Percentiles rank a stretch among this genome's conserved stretches.
Evolutionary conservation across 257 asterid genomes (phyloP).

Genomic region (Solanum verrucosum): DNA sequence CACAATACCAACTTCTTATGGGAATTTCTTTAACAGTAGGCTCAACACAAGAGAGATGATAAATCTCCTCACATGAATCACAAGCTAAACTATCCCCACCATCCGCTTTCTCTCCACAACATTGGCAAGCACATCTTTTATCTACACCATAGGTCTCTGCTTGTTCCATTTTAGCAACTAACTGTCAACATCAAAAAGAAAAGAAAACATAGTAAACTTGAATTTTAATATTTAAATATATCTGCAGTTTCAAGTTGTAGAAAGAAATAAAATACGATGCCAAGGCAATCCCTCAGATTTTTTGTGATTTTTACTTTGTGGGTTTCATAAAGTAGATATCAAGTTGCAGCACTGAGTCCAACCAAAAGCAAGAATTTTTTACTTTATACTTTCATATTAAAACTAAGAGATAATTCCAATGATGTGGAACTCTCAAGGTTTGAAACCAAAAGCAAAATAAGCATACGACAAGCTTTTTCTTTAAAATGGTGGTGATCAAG

Average conservation of each 20-base stretch:
- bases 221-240: background rate
- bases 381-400: background rate
- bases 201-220: background rate
- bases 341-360: background rate
- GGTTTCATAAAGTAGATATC: background rate
- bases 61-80: slow-evolving; percentile 84
- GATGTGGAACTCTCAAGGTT: background rate
- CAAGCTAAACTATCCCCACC: slow-evolving; percentile 67
- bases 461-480: background rate
- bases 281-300: background rate
- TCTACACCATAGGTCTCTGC: slow-evolving; percentile 22
- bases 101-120: slow-evolving; percentile 57
- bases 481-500: background rate
- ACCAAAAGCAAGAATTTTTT: background rate
- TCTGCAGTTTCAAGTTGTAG: background rate
- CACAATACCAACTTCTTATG: slow-evolving; percentile 68
- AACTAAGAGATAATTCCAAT: background rate
- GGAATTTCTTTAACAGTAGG: slow-evolving; percentile 65
- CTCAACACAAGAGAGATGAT: slow-evolving; percentile 69
- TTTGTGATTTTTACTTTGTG: background rate
- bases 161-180: slow-evolving; percentile 30
- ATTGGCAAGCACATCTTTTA: slow-evolving; percentile 42
- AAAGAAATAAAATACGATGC: background rate
- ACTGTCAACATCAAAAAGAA: background rate
- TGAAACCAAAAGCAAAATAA: background rate